Percentiles rank a stretch among this genome's conserved stretches.
These are phyloP conservation scores for Colletotrichum tanaceti DNA, from an alignment of 2,329 filamentous ascomycete genomes.

Conservation along the genomic window DNA sequence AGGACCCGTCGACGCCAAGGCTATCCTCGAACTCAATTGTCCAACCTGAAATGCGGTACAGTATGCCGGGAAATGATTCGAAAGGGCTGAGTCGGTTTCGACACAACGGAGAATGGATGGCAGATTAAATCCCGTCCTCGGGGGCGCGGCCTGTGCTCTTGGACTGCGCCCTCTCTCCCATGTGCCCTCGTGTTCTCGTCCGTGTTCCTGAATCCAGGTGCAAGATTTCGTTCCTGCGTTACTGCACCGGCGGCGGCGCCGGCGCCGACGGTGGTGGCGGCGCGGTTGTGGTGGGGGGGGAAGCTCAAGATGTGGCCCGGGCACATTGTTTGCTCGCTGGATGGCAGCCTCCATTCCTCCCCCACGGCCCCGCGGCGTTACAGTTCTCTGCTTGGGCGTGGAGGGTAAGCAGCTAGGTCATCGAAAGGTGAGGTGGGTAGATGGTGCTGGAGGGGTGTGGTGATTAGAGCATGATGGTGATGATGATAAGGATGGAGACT, in stretches of 20 bases:
- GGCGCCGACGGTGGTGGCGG: conserved; percentile 4
- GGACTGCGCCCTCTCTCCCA: conserved; percentile 1
- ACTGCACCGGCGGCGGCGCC: conserved; percentile 20
- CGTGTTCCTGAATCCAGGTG: conserved; percentile 22
- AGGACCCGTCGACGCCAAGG: conserved; percentile 27
- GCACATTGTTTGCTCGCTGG: conserved; percentile 36
- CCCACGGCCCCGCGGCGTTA: conserved; percentile 22
- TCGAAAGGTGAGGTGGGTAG: background rate
- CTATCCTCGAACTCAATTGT: conserved; percentile 20
- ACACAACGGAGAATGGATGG: conserved; percentile 28
- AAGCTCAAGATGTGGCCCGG: conserved; percentile 35
- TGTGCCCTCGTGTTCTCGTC: background rate
- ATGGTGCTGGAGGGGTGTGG: background rate
- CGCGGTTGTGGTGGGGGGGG: conserved; percentile 10
- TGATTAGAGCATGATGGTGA: conserved; percentile 19
- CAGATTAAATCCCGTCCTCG: conserved; percentile 20
- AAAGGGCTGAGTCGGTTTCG: conserved; percentile 32
- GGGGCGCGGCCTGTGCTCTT: conserved; percentile 16
- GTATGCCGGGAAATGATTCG: conserved; percentile 13
- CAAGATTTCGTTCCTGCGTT: conserved; percentile 36
- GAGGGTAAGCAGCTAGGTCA: conserved; percentile 4
- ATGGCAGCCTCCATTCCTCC: conserved; percentile 29
- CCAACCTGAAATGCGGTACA: conserved; percentile 19
- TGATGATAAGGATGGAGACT: conserved; percentile 9
- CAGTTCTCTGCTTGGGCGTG: conserved; percentile 17